Evolutionary conservation across 192 early-diverging fungal genomes (phyloP), one percentile per base, ranked within the genome.

Genomic region (Allomyces macrogynus): DNA sequence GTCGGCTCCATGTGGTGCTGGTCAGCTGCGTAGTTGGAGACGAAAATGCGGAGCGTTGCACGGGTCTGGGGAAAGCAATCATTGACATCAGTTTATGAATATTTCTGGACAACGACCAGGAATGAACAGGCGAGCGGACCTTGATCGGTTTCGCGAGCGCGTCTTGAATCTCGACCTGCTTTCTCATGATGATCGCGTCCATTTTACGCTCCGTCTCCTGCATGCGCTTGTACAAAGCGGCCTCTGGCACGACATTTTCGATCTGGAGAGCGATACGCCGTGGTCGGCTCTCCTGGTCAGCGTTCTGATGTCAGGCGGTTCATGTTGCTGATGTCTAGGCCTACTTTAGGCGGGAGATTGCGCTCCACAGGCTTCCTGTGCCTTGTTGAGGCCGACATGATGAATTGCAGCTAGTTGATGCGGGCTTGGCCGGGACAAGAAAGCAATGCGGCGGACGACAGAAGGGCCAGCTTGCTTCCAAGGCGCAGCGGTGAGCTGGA

Each of bases 241-340:
- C 91, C 73, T 98, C 95, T 11, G 93, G 92, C 32, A 98, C 87
- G 74, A 87, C 86, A 1, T 85, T 74, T 57, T 93, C 92, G 70
- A 98, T 87, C 84, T 91, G 79, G 24, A 67, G 66, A 16, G 77
- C 75, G 43, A 77, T 67, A 22, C 65, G 57, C 70, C 70, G 32
- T 78, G 73, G 60, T 74, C 69, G 10, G 74, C 69, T 26, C 74
- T 40, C 7, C 32, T 0, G 32, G 32, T 40, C 32, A 40, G 32
- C 7, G 32, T 40, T 8, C 32, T 40, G 32, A 0, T 40, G 32
- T n/a, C n/a, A n/a, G n/a, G 32, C 3, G 32, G 7, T 0, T 40
- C 7, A 8, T 40, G 32, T 40, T 40, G 32, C 7, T 40, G 32
- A 2, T 40, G 32, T 3, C 32, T n/a, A n/a, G 32, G 32, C 32